A percentile compares a stretch with the other conserved stretches of the same genome.
Evolutionary conservation across 768 basidiomycete species (phyloP).

Genomic region (Mycena belliarum): DNA sequence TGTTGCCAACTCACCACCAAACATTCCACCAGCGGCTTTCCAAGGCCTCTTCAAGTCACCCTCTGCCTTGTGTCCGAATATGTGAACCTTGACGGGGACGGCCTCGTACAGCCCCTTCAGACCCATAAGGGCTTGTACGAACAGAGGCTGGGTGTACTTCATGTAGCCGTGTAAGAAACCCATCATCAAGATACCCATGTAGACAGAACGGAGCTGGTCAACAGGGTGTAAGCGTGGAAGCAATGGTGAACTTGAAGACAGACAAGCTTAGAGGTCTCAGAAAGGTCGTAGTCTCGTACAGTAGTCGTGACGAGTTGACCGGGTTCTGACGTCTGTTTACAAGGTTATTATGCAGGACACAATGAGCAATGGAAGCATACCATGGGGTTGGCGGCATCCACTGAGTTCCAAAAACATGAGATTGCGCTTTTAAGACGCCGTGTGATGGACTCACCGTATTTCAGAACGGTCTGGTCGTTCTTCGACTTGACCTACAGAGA

Average conservation of each 20-base stretch:
- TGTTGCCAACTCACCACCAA: conserved; percentile 69
- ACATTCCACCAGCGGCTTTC: conserved; percentile 68
- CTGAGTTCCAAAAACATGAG: conserved; percentile 35
- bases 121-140: conserved; percentile 95
- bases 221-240: neutral
- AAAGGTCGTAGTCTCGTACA: conserved; percentile 89
- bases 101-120: conserved; percentile 88
- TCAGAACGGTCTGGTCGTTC: conserved; percentile 95
- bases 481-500: conserved; percentile 78
- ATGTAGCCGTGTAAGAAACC: conserved; percentile 91
- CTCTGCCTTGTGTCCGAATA: conserved; percentile 75
- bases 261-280: conserved; percentile 81
- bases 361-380: conserved; percentile 40
- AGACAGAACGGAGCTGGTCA: conserved; percentile 62
- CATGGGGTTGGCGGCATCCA: conserved; percentile 77
- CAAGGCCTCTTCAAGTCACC: conserved; percentile 92
- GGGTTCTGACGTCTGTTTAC: conserved; percentile 57
- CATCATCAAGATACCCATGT: conserved; percentile 85
- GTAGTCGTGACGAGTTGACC: conserved; percentile 88
- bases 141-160: conserved; percentile 94
- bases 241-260: conserved; percentile 18
- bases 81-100: conserved; percentile 79
- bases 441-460: conserved; percentile 67
- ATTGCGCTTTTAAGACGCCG: conserved; percentile 11
- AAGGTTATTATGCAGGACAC: neutral